Evolutionary conservation across 441 rosid genomes (phyloP).

Genomic region (Flueggea neowawraea): DNA sequence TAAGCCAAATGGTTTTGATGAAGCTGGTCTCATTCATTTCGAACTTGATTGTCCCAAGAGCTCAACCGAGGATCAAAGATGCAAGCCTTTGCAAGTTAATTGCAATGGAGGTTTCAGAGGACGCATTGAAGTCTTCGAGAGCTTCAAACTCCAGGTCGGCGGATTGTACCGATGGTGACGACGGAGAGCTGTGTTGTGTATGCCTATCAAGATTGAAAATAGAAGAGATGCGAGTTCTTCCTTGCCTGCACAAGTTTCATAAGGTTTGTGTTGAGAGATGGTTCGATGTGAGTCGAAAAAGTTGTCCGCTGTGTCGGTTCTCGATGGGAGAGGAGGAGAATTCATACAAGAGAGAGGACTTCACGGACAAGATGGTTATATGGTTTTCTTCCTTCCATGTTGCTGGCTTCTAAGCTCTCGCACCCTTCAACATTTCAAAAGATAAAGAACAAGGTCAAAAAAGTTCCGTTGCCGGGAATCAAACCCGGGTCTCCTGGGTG

Average conservation of each 20-base stretch:
- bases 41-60: slow-evolving; percentile 15
- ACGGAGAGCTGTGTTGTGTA: slow-evolving; percentile 41
- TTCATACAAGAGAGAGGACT: slow-evolving; percentile 24
- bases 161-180: slow-evolving; percentile 1
- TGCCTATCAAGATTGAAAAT: slow-evolving; percentile 42
- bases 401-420: slow-evolving; percentile 40
- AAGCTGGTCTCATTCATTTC: slow-evolving; percentile 26
- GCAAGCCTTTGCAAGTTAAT: background rate
- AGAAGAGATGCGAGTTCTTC: slow-evolving; percentile 31
- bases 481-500: slow-evolving; percentile 91
- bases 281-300: slow-evolving; percentile 37
- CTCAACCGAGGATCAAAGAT: slow-evolving; percentile 14
- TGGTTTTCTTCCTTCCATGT: slow-evolving; percentile 79
- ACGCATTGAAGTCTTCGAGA: background rate
- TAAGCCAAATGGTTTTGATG: slow-evolving; percentile 36
- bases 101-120: slow-evolving; percentile 5
- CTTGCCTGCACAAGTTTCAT: slow-evolving; percentile 56
- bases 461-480: slow-evolving; percentile 34
- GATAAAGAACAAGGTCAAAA: too few species aligned
- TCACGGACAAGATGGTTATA: slow-evolving; percentile 59
- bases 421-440: too few species aligned
- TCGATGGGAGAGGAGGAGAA: slow-evolving; percentile 28
- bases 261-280: slow-evolving; percentile 45
- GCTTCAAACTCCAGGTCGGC: background rate
- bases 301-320: slow-evolving; percentile 63